A percentile compares a stretch with the other conserved stretches of the same genome.
Conservation (phyloP, 2,329 filamentous ascomycete species). For the Fusarium succisae region DNA sequence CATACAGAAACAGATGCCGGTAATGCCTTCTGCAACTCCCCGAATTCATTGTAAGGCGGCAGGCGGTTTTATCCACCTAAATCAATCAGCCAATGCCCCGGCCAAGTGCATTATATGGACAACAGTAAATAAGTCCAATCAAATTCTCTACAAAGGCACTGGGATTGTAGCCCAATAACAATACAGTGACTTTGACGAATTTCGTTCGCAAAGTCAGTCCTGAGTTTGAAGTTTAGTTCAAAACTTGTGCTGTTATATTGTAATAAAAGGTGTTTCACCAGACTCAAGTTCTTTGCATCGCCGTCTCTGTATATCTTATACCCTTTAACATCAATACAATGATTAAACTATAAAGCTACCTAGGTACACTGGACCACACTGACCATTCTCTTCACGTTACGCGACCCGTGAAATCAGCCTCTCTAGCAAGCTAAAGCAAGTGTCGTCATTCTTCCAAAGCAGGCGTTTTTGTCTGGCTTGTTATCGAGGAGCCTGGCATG, state of each 20-base stretch:
- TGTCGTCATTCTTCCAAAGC: not conserved
- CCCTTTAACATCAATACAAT: not conserved
- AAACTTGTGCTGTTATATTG: not conserved
- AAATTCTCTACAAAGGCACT: not conserved
- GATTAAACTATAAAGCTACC: not conserved
- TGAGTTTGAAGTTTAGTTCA: not conserved
- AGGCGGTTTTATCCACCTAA: not conserved
- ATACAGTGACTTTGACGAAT: not conserved
- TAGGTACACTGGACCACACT: not conserved
- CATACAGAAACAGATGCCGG: not conserved
- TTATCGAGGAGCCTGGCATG: not conserved
- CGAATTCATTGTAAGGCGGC: not conserved
- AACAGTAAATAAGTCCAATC: not conserved
- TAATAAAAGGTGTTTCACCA: not conserved
- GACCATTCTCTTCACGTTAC: not conserved
- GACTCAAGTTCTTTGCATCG: not conserved
- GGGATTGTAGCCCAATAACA: not conserved
- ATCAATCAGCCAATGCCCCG: not conserved
- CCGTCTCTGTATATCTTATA: no score
- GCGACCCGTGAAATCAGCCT: not conserved
- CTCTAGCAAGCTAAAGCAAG: not conserved
- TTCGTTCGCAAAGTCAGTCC: not conserved
- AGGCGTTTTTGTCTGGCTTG: not conserved
- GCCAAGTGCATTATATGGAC: not conserved
- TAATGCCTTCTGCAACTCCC: not conserved